Base-by-base conservation (phyloP, 75 land plant genomes). In the Selaginella moellendorffii region DNA sequence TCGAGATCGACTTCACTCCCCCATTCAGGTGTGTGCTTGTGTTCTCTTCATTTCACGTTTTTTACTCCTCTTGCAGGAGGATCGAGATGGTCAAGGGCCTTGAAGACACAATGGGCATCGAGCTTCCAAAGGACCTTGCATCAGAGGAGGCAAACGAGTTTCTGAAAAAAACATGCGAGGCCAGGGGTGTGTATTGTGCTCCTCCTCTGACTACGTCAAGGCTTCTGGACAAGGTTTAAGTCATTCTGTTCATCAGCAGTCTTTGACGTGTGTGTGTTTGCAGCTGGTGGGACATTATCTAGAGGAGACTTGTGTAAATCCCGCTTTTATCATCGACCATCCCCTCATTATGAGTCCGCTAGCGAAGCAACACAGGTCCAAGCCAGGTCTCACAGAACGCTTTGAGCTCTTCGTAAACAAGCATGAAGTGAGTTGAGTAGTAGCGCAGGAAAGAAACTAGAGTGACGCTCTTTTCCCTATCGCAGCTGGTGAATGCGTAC, bases 281-380 rank as follows among this genome's bases (percentile, higher is more conserved):
- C 14, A 36, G 46, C 46, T 91, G 69, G 97, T 91, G 22, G 97
- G 97, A 25, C 93, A 91, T 65, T 91, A 87, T 42, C 63, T 91
- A 52, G 97, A 91, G 66, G 93, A 83, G 69, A 73, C 65, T 5
- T 91, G 97, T 76, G 85, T 84, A 1, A 87, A 84, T 54, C 97
- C 97, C 27, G 65, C 88, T n/a, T 91, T 82, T 68, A 91, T 91
- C 66, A 91, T 88, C 9, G 80, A 91, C 68, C 97, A 91, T 69
- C 97, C 97, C 0, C 81, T 85, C 63, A 82, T 91, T 52, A 91
- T 91, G 97, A 87, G 93, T 51, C 97, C 97, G 10, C 75, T 91
- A 56, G 97, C 97, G 25, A 91, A 91, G 73, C 87, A 84, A 82
- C 97, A 91, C 54, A 77, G 97, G 63, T 67, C 79, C 14, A 82